These are phyloP conservation scores for Suhomyces sp. DNA, from an alignment of 805 yeast species.

Conservation along the genomic window DNA sequence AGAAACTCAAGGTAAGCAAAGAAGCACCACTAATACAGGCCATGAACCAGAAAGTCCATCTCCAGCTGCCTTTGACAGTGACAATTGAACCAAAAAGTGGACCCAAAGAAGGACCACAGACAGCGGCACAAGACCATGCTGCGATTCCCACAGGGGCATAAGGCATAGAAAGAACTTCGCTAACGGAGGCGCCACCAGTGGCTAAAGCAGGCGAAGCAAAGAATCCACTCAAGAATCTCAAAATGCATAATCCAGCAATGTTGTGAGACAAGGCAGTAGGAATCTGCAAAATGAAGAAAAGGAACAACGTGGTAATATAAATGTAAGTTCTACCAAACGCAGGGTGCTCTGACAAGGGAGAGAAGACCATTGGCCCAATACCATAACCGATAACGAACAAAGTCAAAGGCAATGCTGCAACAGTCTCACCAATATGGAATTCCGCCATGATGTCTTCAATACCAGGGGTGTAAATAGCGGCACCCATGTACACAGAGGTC, in stretches of 20 bases:
- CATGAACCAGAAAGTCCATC: conserved; percentile 55
- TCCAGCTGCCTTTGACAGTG: conserved; percentile 45
- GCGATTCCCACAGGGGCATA: conserved; percentile 47
- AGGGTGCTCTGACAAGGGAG: conserved; percentile 58
- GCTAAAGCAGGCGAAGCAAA: conserved; percentile 56
- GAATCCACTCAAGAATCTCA: conserved; percentile 53
- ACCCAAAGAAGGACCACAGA: conserved; percentile 54
- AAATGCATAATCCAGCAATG: conserved; percentile 48
- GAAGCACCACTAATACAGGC: conserved; percentile 39
- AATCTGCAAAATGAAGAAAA: conserved; percentile 52
- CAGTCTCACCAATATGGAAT: conserved; percentile 42
- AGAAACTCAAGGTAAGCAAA: conserved; percentile 30
- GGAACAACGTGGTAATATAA: conserved; percentile 44
- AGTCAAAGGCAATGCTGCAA: conserved; percentile 51
- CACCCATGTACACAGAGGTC: conserved; percentile 52
- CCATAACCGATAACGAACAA: conserved; percentile 61
- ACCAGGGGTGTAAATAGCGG: conserved; percentile 56
- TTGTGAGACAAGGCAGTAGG: conserved; percentile 52
- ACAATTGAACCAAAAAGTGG: conserved; percentile 57
- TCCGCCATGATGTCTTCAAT: conserved; percentile 42
- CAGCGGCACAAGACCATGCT: conserved; percentile 52
- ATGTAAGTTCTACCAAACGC: conserved; percentile 51
- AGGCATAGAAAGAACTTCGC: conserved; percentile 45
- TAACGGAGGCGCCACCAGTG: conserved; percentile 57
- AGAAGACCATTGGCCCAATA: conserved; percentile 55